A percentile compares a stretch with the other conserved stretches of the same genome.
phyloP scores from a whole-genome alignment of 2,329 filamentous ascomycete genomes.

The Neofusicoccum sp. region DNA sequence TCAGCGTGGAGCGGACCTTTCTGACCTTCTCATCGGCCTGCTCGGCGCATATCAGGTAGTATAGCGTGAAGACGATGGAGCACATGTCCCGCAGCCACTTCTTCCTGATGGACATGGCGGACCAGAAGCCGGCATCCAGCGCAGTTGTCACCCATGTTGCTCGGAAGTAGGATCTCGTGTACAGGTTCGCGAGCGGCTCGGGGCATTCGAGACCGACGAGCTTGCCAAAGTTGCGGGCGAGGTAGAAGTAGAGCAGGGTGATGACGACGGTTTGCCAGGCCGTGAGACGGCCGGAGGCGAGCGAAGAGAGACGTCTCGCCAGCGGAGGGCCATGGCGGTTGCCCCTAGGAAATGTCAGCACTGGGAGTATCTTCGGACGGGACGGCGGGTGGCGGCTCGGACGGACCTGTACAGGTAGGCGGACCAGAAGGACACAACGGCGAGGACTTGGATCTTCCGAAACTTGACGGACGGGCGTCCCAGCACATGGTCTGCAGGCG shows the following conservation, averaged over 20 bases:
- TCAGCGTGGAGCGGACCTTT: conserved; percentile 82
- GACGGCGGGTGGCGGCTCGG: background rate
- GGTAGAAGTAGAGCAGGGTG: conserved; percentile 88
- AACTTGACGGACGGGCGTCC: conserved; percentile 90
- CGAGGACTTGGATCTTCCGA: conserved; percentile 87
- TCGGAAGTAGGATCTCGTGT: conserved; percentile 88
- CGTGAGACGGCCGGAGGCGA: conserved; percentile 72
- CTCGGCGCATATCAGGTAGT: conserved; percentile 91
- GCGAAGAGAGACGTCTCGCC: conserved; percentile 69
- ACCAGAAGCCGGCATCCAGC: conserved; percentile 96
- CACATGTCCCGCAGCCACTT: conserved; percentile 82
- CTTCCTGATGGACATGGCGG: conserved; percentile 84
- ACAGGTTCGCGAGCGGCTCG: conserved; percentile 91
- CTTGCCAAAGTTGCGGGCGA: conserved; percentile 90
- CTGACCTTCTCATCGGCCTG: conserved; percentile 95
- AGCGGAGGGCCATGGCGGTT: conserved; percentile 85
- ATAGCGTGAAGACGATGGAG: conserved; percentile 81
- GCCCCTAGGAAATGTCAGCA: conserved; percentile 60
- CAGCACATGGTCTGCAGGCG: conserved; percentile 75
- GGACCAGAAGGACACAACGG: conserved; percentile 90
- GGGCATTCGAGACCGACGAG: conserved; percentile 88
- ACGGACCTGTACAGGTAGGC: conserved; percentile 75
- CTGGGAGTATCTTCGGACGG: background rate
- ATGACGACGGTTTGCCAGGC: conserved; percentile 87
- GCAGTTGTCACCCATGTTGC: conserved; percentile 97